A percentile compares a stretch with the other conserved stretches of the same genome.
Conservation (phyloP, 1,139 yeast species). For the Hyphopichia fennica region DNA sequence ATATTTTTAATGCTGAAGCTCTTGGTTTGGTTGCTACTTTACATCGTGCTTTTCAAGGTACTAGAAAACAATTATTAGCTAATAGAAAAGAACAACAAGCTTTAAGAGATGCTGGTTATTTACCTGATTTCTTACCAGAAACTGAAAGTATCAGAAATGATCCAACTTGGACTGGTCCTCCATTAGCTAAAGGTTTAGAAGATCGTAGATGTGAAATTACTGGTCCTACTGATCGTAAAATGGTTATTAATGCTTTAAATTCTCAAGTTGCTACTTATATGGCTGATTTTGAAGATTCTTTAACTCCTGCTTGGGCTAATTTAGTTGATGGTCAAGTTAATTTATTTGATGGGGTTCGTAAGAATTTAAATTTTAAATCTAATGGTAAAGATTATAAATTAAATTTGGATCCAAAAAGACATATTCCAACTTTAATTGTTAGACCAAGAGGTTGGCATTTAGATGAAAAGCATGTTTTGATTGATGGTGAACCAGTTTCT, state of each 20-base stretch:
- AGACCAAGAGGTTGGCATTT: slow-evolving; percentile 90
- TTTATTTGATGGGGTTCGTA: slow-evolving; percentile 81
- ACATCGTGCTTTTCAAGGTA: slow-evolving; percentile 67
- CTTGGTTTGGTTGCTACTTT: slow-evolving; percentile 71
- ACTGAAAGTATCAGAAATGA: slow-evolving; percentile 71
- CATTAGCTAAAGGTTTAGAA: slow-evolving; percentile 71
- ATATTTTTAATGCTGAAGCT: slow-evolving; percentile 67
- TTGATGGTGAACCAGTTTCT: slow-evolving; percentile 74
- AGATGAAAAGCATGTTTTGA: slow-evolving; percentile 67
- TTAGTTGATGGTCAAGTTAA: slow-evolving; percentile 89
- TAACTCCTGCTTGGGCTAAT: slow-evolving; percentile 94
- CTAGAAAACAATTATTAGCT: slow-evolving; percentile 59
- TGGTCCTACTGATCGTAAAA: slow-evolving; percentile 88
- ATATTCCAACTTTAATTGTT: slow-evolving; percentile 73
- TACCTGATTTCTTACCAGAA: slow-evolving; percentile 75
- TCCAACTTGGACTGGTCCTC: slow-evolving; percentile 77
- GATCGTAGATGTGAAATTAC: slow-evolving; percentile 86
- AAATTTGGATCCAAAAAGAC: slow-evolving; percentile 52
- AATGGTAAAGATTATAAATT: slow-evolving; percentile 64
- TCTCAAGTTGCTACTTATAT: slow-evolving; percentile 87
- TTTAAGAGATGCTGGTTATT: slow-evolving; percentile 63
- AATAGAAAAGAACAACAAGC: slow-evolving; percentile 61
- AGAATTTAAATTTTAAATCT: slow-evolving; percentile 56
- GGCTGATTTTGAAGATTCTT: slow-evolving; percentile 95
- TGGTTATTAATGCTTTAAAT: slow-evolving; percentile 92